Conservation (phyloP, 2,329 filamentous ascomycete genomes). For the Neonectria magnoliae region DNA sequence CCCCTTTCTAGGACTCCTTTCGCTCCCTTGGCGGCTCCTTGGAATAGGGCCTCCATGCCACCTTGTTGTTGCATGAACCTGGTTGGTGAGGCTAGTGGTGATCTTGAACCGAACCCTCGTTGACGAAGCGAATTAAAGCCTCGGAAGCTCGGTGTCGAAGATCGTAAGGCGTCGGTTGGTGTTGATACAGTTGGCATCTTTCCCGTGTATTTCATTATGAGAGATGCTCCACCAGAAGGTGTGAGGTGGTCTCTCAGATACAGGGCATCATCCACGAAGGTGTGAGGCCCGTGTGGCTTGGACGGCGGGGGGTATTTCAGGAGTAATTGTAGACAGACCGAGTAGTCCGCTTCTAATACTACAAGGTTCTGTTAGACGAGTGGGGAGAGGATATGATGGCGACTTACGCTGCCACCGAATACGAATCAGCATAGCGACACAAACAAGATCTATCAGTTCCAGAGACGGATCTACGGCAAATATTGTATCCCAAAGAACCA, state of each 20-base stretch:
- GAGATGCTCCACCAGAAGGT: slow-evolving; percentile 67
- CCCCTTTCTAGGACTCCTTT: slow-evolving; percentile 78
- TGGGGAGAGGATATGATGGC: background rate
- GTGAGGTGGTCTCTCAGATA: slow-evolving; percentile 75
- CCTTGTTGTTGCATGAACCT: slow-evolving; percentile 66
- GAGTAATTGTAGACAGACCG: slow-evolving; percentile 81
- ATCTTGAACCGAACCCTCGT: slow-evolving; percentile 53
- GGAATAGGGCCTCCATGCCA: slow-evolving; percentile 75
- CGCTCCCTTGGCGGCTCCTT: slow-evolving; percentile 80
- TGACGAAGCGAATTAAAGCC: slow-evolving; percentile 51
- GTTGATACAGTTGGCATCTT: slow-evolving; percentile 54
- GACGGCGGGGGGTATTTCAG: slow-evolving; percentile 82
- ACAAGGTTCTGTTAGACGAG: slow-evolving; percentile 37
- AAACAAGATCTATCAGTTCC: slow-evolving; percentile 88
- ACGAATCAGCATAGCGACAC: slow-evolving; percentile 90
- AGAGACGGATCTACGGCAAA: slow-evolving; percentile 87
- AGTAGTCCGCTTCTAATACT: slow-evolving; percentile 91
- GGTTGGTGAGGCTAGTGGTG: slow-evolving; percentile 58
- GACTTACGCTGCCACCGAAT: slow-evolving; percentile 87
- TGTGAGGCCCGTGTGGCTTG: slow-evolving; percentile 72
- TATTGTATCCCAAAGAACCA: slow-evolving; percentile 89
- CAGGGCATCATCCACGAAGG: slow-evolving; percentile 86
- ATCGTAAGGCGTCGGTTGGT: slow-evolving; percentile 38
- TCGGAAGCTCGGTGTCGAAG: slow-evolving; percentile 49
- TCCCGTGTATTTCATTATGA: slow-evolving; percentile 78